Evolutionary conservation across 140 eudicot species (phyloP).

Genomic region (Bidens hawaiensis): DNA sequence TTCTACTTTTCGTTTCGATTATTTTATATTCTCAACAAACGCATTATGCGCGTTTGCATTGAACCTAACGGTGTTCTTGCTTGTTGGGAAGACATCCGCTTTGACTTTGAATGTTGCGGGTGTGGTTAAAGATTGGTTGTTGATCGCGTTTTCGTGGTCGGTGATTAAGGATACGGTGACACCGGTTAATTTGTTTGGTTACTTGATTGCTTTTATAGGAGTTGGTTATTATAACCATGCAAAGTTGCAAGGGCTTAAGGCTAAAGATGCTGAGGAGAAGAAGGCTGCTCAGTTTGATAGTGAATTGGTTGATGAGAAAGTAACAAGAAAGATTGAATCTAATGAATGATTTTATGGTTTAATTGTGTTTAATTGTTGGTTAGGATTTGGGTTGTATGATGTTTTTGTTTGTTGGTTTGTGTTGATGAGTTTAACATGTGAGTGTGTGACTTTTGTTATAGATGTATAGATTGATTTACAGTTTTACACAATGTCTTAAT

Average conservation of each 20-base stretch:
- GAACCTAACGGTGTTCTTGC: slow-evolving; percentile 66
- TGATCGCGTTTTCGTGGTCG: slow-evolving; percentile 85
- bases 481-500: too few relatives aligned
- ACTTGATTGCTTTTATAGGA: slow-evolving; percentile 66
- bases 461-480: too few relatives aligned
- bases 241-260: slow-evolving; percentile 66
- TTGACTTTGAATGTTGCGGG: slow-evolving; percentile 90
- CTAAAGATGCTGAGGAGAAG: slow-evolving; percentile 56
- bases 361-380: background rate
- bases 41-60: slow-evolving; percentile 65
- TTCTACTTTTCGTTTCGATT: slow-evolving; percentile 47
- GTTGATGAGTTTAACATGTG: background rate
- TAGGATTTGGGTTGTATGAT: too few relatives aligned
- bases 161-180: slow-evolving; percentile 87
- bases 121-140: too few relatives aligned
- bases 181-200: slow-evolving; percentile 60
- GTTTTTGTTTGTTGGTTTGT: background rate
- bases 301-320: slow-evolving; percentile 47
- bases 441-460: too few relatives aligned
- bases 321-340: slow-evolving; percentile 22
- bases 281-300: slow-evolving; percentile 39
- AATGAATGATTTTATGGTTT: background rate
- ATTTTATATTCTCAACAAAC: slow-evolving; percentile 57
- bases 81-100: slow-evolving; percentile 85
- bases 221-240: slow-evolving; percentile 67